A percentile compares a stretch with the other conserved stretches of the same genome.
These are phyloP conservation scores for Xylaria castorea DNA, from an alignment of 495 filamentous ascomycete genomes.

Conservation along the genomic window DNA sequence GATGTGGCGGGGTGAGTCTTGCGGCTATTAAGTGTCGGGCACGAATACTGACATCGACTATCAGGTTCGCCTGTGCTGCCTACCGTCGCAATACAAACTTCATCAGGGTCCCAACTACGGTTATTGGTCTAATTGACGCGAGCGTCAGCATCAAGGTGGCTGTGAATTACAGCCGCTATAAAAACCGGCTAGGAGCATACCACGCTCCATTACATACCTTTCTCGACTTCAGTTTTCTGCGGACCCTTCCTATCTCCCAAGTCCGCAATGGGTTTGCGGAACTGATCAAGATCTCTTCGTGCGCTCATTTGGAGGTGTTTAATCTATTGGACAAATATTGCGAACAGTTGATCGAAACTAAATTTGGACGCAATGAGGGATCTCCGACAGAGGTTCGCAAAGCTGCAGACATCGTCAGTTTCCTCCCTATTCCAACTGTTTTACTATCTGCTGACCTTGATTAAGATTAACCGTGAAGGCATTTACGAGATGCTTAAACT, in stretches of 20 bases:
- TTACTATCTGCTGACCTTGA: not conserved
- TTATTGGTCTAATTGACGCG: constrained; percentile 72
- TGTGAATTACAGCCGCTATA: constrained; percentile 70
- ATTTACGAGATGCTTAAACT: constrained; percentile 70
- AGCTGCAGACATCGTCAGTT: constrained; percentile 56
- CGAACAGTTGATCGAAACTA: constrained; percentile 62
- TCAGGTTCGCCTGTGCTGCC: constrained; percentile 65
- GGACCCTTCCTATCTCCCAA: constrained; percentile 63
- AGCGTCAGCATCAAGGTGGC: constrained; percentile 70
- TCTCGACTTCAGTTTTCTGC: constrained; percentile 69
- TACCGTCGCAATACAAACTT: constrained; percentile 63
- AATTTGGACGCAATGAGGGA: constrained; percentile 62
- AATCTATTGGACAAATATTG: constrained; percentile 66
- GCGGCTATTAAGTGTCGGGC: constrained; percentile 39
- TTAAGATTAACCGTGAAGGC: constrained; percentile 61
- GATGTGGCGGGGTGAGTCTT: constrained; percentile 62
- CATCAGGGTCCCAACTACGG: constrained; percentile 67
- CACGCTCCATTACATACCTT: constrained; percentile 71
- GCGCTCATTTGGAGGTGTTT: constrained; percentile 65
- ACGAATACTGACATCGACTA: constrained; percentile 33
- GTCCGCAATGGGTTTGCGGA: constrained; percentile 72
- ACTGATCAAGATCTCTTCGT: constrained; percentile 71
- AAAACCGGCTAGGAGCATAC: constrained; percentile 71
- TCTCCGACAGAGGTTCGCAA: constrained; percentile 52
- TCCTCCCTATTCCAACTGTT: not conserved